Percentiles rank a stretch among this genome's conserved stretches.
phyloP scores from a whole-genome alignment of 1,284 basidiomycete genomes.

The Puccinia hordei region DNA sequence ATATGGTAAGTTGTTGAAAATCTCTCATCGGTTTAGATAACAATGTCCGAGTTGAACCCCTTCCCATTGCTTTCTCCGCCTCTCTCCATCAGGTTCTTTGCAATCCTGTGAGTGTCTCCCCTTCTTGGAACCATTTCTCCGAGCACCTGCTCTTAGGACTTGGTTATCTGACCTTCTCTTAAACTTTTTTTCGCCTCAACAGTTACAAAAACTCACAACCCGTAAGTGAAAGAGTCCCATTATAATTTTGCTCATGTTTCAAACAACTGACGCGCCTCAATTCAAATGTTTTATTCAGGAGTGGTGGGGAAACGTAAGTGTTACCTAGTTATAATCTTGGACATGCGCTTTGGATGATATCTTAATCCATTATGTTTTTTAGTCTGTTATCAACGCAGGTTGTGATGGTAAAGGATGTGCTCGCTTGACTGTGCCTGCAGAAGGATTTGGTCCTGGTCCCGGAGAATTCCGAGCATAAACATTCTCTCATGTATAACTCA shows the following conservation, averaged over 20 bases:
- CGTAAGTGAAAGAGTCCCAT: neutral
- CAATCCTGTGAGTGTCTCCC: slow-evolving; percentile 34
- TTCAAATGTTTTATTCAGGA: slow-evolving; percentile 19
- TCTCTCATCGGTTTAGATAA: neutral
- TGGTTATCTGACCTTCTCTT: neutral
- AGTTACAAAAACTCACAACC: slow-evolving; percentile 41
- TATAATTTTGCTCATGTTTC: neutral
- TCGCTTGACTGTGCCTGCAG: slow-evolving; percentile 1
- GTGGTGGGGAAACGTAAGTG: slow-evolving; percentile 50
- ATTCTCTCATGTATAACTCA: neutral
- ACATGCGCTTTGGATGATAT: neutral
- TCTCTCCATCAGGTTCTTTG: slow-evolving; percentile 46
- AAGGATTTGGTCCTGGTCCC: slow-evolving; percentile 42
- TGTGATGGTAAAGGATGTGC: slow-evolving; percentile 44
- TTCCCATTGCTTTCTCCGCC: neutral
- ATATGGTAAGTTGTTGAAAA: slow-evolving; percentile 28
- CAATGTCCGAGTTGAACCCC: neutral
- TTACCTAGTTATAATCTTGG: neutral
- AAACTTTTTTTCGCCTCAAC: neutral
- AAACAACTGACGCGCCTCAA: neutral
- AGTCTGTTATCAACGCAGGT: slow-evolving; percentile 32
- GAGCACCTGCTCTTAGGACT: neutral
- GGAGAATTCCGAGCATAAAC: slow-evolving; percentile 35
- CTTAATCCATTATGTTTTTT: neutral
- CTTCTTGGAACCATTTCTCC: neutral